phyloP scores from a whole-genome alignment of 2,329 filamentous ascomycete species.

The Colletotrichum tropicale region DNA sequence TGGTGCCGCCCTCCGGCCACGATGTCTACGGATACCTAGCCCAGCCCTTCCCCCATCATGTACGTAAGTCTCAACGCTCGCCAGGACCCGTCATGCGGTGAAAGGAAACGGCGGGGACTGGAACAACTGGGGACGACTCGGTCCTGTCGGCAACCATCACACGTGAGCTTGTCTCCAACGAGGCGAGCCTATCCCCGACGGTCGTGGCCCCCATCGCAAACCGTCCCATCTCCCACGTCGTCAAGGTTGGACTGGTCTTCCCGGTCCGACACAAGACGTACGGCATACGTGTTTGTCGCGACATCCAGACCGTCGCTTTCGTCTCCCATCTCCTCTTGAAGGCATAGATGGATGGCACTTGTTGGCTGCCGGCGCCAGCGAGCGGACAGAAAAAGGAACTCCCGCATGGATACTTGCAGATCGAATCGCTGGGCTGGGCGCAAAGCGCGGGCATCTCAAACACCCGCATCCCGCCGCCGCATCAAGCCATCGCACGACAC shows the following conservation, averaged over 20 bases:
- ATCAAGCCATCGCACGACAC: background rate
- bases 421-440: slow-evolving; percentile 4
- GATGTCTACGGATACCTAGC: background rate
- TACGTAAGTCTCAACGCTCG: slow-evolving; percentile 16
- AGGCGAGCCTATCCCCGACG: slow-evolving; percentile 12
- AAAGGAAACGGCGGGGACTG: slow-evolving; percentile 17
- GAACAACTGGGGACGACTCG: slow-evolving; percentile 12
- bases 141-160: slow-evolving; percentile 16
- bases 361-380: background rate
- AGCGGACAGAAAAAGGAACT: background rate
- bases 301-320: background rate
- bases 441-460: slow-evolving; percentile 18
- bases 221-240: slow-evolving; percentile 13
- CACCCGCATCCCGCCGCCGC: slow-evolving; percentile 5
- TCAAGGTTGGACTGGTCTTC: background rate
- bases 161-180: slow-evolving; percentile 15
- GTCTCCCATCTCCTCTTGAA: background rate
- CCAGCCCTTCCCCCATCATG: slow-evolving; percentile 5
- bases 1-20: slow-evolving; percentile 10
- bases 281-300: background rate
- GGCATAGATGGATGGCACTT: background rate
- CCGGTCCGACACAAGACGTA: slow-evolving; percentile 5
- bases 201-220: background rate
- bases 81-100: slow-evolving; percentile 12
- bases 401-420: slow-evolving; percentile 1